Conservation (phyloP, 164 flowering plant species). For the Piper longum region DNA sequence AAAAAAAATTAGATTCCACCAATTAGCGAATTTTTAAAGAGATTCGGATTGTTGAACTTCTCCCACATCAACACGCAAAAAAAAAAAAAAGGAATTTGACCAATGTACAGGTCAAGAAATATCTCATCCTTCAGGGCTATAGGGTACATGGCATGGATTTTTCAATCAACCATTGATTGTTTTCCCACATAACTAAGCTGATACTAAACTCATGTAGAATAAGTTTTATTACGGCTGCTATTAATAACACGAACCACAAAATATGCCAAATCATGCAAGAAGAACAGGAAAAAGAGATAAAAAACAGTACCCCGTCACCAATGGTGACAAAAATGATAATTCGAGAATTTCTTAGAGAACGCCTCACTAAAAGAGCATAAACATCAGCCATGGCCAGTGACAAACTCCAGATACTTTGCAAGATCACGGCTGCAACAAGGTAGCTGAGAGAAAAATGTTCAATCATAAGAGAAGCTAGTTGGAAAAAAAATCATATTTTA, state of each 20-base stretch:
- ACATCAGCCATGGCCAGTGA: slow-evolving; percentile 46
- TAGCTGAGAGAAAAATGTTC: slow-evolving; percentile 29
- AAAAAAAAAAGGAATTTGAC: too few relatives aligned
- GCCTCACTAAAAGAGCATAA: slow-evolving; percentile 54
- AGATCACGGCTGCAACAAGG: slow-evolving; percentile 54
- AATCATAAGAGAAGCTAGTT: background rate
- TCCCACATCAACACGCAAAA: too few relatives aligned
- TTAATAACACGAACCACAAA: background rate
- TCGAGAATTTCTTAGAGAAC: slow-evolving; percentile 42
- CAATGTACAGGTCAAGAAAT: too few relatives aligned
- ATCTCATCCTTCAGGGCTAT: too few relatives aligned
- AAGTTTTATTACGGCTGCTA: background rate
- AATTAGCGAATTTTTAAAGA: too few relatives aligned
- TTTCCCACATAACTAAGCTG: too few relatives aligned
- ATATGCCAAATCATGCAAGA: background rate
- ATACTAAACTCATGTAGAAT: too few relatives aligned
- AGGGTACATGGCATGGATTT: too few relatives aligned
- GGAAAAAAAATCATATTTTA: too few relatives aligned
- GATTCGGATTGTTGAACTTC: too few relatives aligned
- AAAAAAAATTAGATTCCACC: too few relatives aligned
- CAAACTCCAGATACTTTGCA: slow-evolving; percentile 12
- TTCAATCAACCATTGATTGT: too few relatives aligned
- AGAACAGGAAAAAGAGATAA: background rate
- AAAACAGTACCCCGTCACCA: slow-evolving; percentile 69
- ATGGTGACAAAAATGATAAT: slow-evolving; percentile 37